Conservation (phyloP, 2,329 filamentous ascomycete species). For the Fusarium anthophilum region DNA sequence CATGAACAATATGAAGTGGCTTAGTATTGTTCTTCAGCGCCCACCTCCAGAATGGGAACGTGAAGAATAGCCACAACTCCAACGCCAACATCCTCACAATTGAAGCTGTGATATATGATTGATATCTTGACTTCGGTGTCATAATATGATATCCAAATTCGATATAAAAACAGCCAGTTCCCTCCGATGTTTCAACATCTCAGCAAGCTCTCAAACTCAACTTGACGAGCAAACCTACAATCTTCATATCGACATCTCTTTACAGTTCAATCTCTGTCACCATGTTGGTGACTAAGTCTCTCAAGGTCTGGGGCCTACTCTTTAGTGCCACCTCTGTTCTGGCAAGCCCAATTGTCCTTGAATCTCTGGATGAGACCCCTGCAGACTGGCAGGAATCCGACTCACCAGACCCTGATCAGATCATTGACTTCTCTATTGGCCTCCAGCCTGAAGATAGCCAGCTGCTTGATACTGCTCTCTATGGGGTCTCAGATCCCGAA, state of each 20-base stretch:
- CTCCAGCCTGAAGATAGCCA: slow-evolving; percentile 39
- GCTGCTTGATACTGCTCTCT: slow-evolving; percentile 54
- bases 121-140: not conserved
- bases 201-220: not conserved
- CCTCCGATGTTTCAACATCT: not conserved
- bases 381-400: slow-evolving; percentile 37
- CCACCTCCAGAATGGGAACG: slow-evolving; percentile 9
- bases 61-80: slow-evolving; percentile 10
- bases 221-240: not conserved
- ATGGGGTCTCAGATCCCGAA: slow-evolving; percentile 60
- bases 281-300: slow-evolving; percentile 13
- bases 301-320: slow-evolving; percentile 17
- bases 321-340: slow-evolving; percentile 4
- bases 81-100: not conserved
- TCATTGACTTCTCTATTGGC: slow-evolving; percentile 46
- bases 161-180: slow-evolving; percentile 26
- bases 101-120: not conserved
- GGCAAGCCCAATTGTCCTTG: slow-evolving; percentile 33
- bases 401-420: slow-evolving; percentile 22
- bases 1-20: slow-evolving; percentile 39
- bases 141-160: not conserved
- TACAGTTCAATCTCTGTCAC: not conserved
- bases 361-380: slow-evolving; percentile 32
- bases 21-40: slow-evolving; percentile 40
- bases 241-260: not conserved